Percentiles rank a stretch among this genome's conserved stretches.
Evolutionary conservation across 805 yeast genomes (phyloP).

Genomic region (Clavispora asparagi): DNA sequence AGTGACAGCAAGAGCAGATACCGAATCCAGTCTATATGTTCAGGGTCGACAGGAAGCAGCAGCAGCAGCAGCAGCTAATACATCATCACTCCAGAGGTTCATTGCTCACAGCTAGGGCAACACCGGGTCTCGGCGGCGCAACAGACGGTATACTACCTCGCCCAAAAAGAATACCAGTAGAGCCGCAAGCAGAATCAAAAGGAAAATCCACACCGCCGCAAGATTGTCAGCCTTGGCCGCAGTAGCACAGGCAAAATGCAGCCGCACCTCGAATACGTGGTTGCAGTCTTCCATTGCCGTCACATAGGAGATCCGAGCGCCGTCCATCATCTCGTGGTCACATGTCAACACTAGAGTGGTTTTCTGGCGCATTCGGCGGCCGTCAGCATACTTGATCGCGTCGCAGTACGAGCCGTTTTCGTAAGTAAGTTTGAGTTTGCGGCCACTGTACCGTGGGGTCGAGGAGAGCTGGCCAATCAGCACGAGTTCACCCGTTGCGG

Average conservation of each 20-base stretch:
- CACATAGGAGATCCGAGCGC: conserved; percentile 63
- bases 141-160: conserved; percentile 24
- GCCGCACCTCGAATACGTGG: conserved; percentile 77
- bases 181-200: conserved; percentile 42
- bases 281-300: conserved; percentile 75
- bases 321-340: conserved; percentile 64
- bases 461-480: conserved; percentile 62
- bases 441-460: conserved; percentile 64
- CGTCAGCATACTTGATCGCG: conserved; percentile 32
- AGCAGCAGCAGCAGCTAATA: too few species aligned
- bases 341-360: conserved; percentile 70
- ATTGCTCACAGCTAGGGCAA: not conserved
- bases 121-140: not conserved
- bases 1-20: too few species aligned
- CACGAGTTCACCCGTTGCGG: conserved; percentile 31
- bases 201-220: conserved; percentile 46
- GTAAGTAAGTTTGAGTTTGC: conserved; percentile 65
- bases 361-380: conserved; percentile 50
- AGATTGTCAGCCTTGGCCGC: conserved; percentile 23
- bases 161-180: conserved; percentile 40
- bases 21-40: too few species aligned
- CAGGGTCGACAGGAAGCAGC: too few species aligned
- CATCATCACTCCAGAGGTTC: too few species aligned
- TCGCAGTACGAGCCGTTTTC: conserved; percentile 60
- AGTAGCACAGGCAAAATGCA: conserved; percentile 83